phyloP scores from a whole-genome alignment of 2,329 filamentous ascomycete species.

The Beauveria caledonica region DNA sequence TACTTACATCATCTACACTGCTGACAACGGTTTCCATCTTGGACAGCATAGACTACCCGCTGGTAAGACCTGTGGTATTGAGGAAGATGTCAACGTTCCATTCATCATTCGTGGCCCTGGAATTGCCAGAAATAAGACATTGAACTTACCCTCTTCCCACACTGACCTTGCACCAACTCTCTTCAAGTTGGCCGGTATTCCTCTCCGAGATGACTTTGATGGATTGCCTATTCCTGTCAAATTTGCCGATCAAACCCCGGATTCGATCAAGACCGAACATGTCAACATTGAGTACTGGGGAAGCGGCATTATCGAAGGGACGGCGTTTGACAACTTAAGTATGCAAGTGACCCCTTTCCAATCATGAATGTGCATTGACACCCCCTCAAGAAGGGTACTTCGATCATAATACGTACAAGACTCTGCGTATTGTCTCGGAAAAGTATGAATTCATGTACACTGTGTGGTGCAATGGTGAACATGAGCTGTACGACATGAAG shows the following conservation, averaged over 20 bases:
- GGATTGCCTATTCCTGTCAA: slow-evolving; percentile 36
- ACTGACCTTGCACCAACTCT: slow-evolving; percentile 49
- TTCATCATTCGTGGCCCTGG: slow-evolving; percentile 43
- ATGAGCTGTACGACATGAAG: slow-evolving; percentile 42
- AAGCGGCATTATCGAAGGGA: slow-evolving; percentile 18
- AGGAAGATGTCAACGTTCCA: slow-evolving; percentile 44
- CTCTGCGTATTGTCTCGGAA: slow-evolving; percentile 34
- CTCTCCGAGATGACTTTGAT: slow-evolving; percentile 40
- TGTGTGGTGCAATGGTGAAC: slow-evolving; percentile 42
- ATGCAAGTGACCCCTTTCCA: background rate
- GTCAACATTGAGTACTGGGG: slow-evolving; percentile 46
- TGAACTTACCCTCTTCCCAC: slow-evolving; percentile 38
- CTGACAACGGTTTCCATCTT: slow-evolving; percentile 47
- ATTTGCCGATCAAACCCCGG: background rate
- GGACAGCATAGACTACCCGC: slow-evolving; percentile 44
- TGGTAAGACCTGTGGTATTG: slow-evolving; percentile 42
- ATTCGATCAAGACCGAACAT: slow-evolving; percentile 33
- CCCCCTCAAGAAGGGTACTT: slow-evolving; percentile 15
- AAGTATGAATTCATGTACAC: slow-evolving; percentile 46
- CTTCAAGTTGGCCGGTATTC: slow-evolving; percentile 29
- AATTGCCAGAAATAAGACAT: slow-evolving; percentile 27
- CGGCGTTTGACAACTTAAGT: slow-evolving; percentile 15
- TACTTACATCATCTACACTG: slow-evolving; percentile 44
- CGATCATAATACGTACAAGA: slow-evolving; percentile 44
- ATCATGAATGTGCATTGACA: slow-evolving; percentile 14